Conservation (phyloP, 306 rosid genomes). For the Cucumis cinereus region DNA sequence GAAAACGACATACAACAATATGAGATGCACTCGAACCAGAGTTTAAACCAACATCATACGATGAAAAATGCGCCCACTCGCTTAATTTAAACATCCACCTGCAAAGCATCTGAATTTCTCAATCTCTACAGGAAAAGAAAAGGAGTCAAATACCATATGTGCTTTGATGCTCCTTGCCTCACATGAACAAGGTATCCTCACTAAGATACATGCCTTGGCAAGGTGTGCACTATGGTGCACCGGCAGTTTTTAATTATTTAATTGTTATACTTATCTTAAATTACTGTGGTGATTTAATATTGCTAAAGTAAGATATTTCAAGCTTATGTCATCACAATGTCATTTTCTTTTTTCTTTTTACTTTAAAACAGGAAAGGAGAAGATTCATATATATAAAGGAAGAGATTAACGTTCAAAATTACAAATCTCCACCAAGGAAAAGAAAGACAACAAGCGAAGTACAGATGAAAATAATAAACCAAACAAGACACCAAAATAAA, state of each 20-base stretch:
- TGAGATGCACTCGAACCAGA: conserved; percentile 88
- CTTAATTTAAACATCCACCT: conserved; percentile 95
- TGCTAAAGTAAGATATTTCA: not conserved
- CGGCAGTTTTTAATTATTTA: not conserved
- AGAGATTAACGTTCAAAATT: too few relatives aligned
- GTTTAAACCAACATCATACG: conserved; percentile 81
- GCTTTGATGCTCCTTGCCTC: not conserved
- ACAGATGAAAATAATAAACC: too few relatives aligned
- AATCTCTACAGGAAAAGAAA: conserved; percentile 3
- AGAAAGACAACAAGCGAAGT: too few relatives aligned
- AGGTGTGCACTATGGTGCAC: not conserved
- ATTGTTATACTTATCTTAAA: not conserved
- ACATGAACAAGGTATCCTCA: not conserved
- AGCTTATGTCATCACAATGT: not conserved
- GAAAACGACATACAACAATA: conserved; percentile 51
- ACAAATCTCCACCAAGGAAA: too few relatives aligned
- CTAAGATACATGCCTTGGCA: not conserved
- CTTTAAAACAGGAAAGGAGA: too few relatives aligned
- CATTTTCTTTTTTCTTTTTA: not conserved
- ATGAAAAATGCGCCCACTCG: conserved; percentile 88
- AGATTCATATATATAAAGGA: too few relatives aligned
- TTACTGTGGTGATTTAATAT: not conserved
- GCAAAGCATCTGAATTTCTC: not conserved
- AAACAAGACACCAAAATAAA: too few relatives aligned
- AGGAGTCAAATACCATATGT: not conserved